Base-by-base conservation (phyloP, 164 flowering plant genomes). In the Paratinospora sagittata region DNA sequence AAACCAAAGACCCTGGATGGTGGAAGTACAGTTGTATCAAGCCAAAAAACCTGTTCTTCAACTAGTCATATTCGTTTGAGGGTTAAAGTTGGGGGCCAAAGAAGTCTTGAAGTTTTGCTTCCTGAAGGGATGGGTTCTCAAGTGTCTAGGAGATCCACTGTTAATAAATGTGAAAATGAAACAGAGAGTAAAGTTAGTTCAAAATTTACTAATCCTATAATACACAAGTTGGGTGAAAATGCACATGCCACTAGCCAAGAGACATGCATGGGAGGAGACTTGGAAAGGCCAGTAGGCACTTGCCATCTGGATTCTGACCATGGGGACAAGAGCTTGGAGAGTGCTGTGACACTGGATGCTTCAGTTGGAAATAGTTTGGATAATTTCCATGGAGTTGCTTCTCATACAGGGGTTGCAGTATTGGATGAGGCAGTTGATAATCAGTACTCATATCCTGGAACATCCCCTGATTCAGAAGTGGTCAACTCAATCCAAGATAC, bases 401-500 rank as follows among this genome's bases (percentile, higher is more conserved):
- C 80, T 24, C 69, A 72, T 62, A 68, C 6, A 37, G 78, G 68
- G 34, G 78, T 65, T 71, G 80, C 76, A 60, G 74, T 71, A 55
- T 55, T 63, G 67, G 82, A 45, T 69, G 83, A 70, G 33, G 71
- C 79, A 52, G 65, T 52, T 75, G 84, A 79, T 30, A 78, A 73
- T 63, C 74, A 52, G 74, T 75, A 74, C 71, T 66, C 69, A 49
- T 90, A 87, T 82, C 79, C 84, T 30, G 96, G 85, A 78, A 87
- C 93, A 72, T 90, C 98, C 63, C 97, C 97, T 74, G 96, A 90
- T 82, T 90, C 92, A 64, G 95, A 88, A 86, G 95, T 89, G 75
- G 85, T 86, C 23, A 85, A 89, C 79, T 36, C 73, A 62, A 58
- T 80, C 72, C 89, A 82, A 26, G 91, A 86, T 70, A 66, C 71